A percentile compares a stretch with the other conserved stretches of the same genome.
Evolutionary conservation across 1,284 basidiomycete genomes (phyloP).

Genomic region (Pterula multifida): DNA sequence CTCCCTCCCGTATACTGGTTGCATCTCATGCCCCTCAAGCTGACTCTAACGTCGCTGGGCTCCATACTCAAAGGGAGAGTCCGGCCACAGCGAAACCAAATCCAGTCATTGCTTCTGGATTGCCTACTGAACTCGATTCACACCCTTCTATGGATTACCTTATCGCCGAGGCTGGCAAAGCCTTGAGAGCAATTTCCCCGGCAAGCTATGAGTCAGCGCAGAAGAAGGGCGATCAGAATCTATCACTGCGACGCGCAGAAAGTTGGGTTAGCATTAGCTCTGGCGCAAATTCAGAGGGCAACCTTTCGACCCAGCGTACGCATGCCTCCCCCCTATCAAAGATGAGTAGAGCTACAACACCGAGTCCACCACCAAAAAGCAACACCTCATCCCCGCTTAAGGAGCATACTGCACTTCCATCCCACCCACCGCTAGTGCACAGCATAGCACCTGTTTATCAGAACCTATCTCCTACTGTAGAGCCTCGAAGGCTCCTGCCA

Average conservation of each 20-base stretch:
- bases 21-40: slow-evolving; percentile 16
- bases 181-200: neutral
- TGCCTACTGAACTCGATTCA: neutral
- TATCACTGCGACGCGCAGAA: neutral
- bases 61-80: neutral
- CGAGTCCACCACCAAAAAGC: neutral
- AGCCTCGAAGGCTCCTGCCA: neutral
- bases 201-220: slow-evolving; percentile 4
- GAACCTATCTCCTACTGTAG: slow-evolving; percentile 8
- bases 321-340: neutral
- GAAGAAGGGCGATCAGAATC: slow-evolving; percentile 13
- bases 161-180: neutral
- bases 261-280: neutral
- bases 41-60: slow-evolving; percentile 7
- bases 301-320: neutral
- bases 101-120: slow-evolving; percentile 2
- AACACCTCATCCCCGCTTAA: neutral
- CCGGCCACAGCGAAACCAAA: slow-evolving; percentile 3
- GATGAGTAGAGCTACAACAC: neutral
- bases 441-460: neutral
- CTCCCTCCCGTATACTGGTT: slow-evolving; percentile 33
- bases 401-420: neutral
- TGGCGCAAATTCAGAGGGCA: neutral
- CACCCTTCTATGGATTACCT: neutral
- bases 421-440: neutral